phyloP scores from a whole-genome alignment of 2,329 filamentous ascomycete species.

The Xylaria sp. region DNA sequence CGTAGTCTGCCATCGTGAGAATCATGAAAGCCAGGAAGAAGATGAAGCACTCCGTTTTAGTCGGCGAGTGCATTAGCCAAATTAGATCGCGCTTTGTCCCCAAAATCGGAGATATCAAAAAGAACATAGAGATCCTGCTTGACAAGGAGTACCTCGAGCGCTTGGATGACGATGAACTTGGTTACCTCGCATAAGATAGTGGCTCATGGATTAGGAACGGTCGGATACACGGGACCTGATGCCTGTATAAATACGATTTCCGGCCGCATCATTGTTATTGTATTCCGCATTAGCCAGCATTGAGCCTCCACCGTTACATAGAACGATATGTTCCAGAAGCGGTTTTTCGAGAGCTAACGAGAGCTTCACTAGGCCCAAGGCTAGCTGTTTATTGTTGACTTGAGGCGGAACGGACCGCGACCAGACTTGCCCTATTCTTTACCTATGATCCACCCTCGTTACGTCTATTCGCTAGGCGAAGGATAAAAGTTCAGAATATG shows the following conservation, averaged over 20 bases:
- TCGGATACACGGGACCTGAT: not conserved
- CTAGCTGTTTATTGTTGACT: conserved; percentile 6
- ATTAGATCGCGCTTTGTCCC: conserved; percentile 94
- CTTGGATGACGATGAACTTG: conserved; percentile 91
- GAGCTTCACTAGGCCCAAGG: conserved; percentile 1
- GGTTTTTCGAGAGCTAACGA: not conserved
- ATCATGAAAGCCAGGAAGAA: conserved; percentile 99
- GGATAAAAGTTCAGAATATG: not conserved
- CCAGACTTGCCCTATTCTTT: conserved; percentile 3
- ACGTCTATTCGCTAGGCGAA: conserved; percentile 3
- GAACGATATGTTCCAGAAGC: not conserved
- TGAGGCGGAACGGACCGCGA: conserved; percentile 6
- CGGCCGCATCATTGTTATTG: conserved; percentile 4
- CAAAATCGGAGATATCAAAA: conserved; percentile 96
- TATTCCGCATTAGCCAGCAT: conserved; percentile 14
- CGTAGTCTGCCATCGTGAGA: conserved; percentile 93
- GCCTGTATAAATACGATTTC: conserved; percentile 19
- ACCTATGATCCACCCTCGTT: not conserved
- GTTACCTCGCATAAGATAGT: conserved; percentile 83
- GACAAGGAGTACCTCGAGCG: conserved; percentile 99
- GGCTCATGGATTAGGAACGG: not conserved
- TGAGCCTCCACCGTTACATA: not conserved
- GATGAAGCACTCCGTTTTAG: conserved; percentile 96
- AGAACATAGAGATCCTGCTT: conserved; percentile 97
- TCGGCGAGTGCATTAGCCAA: conserved; percentile 95